Conservation (phyloP, 208 protist genomes). For the Jaenimonas drosophilae region DNA sequence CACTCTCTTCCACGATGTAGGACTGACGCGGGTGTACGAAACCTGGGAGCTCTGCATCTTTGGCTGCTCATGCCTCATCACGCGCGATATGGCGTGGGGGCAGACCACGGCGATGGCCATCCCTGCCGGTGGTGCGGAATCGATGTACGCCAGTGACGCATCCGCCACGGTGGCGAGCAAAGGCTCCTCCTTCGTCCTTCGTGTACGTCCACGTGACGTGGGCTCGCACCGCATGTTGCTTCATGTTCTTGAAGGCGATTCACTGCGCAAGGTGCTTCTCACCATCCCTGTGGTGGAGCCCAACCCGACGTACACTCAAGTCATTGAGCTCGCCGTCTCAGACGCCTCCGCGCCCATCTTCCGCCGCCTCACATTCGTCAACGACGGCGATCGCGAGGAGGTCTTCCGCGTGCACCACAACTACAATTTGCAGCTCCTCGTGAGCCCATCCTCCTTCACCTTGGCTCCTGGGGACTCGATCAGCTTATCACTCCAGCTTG, state of each 20-base stretch:
- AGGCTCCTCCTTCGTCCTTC: constrained; percentile 51
- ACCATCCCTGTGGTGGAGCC: constrained; percentile 67
- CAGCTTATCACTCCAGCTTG: constrained; percentile 62
- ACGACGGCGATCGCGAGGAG: constrained; percentile 50
- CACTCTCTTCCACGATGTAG: constrained; percentile 63
- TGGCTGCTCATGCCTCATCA: constrained; percentile 48
- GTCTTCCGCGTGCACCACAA: constrained; percentile 76
- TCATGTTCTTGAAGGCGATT: constrained; percentile 41
- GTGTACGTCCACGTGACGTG: constrained; percentile 57
- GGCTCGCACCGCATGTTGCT: constrained; percentile 55
- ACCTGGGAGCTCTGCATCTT: constrained; percentile 83
- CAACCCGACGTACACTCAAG: constrained; percentile 68
- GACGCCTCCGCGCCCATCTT: constrained; percentile 62
- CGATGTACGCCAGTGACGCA: constrained; percentile 66
- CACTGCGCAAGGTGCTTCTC: constrained; percentile 63
- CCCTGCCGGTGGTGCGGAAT: constrained; percentile 48
- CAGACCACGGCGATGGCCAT: constrained; percentile 71
- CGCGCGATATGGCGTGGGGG: constrained; percentile 72
- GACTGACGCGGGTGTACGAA: constrained; percentile 65
- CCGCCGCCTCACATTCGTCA: constrained; percentile 70
- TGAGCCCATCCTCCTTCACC: constrained; percentile 55
- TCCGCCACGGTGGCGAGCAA: constrained; percentile 27
- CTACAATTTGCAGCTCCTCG: constrained; percentile 72
- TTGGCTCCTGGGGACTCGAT: constrained; percentile 69
- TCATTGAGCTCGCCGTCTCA: constrained; percentile 60